Conservation (phyloP, 2,329 filamentous ascomycete species). For the Didymella sp. region DNA sequence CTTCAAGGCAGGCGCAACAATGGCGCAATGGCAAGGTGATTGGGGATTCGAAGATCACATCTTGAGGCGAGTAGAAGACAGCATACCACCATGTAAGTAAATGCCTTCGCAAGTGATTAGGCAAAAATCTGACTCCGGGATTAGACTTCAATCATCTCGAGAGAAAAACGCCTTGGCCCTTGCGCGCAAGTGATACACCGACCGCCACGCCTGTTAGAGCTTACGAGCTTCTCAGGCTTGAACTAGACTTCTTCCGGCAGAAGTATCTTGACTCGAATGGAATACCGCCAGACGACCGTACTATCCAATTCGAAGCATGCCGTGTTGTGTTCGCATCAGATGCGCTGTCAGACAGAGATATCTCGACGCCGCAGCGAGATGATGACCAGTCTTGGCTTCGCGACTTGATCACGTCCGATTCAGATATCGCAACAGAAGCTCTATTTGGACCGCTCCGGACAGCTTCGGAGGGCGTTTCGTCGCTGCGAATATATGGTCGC, state of each 20-base stretch:
- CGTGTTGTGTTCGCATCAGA: slow-evolving; percentile 35
- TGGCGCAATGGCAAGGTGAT: slow-evolving; percentile 36
- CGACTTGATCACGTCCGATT: slow-evolving; percentile 33
- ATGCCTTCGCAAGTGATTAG: background rate
- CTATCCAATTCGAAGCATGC: slow-evolving; percentile 35
- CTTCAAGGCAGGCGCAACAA: slow-evolving; percentile 31
- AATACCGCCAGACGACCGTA: slow-evolving; percentile 23
- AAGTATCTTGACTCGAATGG: slow-evolving; percentile 23
- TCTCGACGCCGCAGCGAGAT: background rate
- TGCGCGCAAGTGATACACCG: slow-evolving; percentile 27
- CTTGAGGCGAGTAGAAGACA: slow-evolving; percentile 20
- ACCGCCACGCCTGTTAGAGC: slow-evolving; percentile 30
- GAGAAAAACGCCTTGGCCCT: slow-evolving; percentile 26
- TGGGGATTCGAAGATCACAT: slow-evolving; percentile 32
- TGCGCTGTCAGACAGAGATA: slow-evolving; percentile 1
- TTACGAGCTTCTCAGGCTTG: slow-evolving; percentile 32
- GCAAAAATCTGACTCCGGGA: background rate
- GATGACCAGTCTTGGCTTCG: slow-evolving; percentile 26
- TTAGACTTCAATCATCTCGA: slow-evolving; percentile 32
- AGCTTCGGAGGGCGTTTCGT: slow-evolving; percentile 2
- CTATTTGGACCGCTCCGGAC: slow-evolving; percentile 29
- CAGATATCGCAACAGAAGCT: slow-evolving; percentile 22
- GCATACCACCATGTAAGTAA: slow-evolving; percentile 31
- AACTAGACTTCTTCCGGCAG: slow-evolving; percentile 30
- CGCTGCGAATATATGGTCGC: slow-evolving; percentile 1